Conservation (phyloP, 352 stramenopile genomes). For the Phytophthora palmivora region DNA sequence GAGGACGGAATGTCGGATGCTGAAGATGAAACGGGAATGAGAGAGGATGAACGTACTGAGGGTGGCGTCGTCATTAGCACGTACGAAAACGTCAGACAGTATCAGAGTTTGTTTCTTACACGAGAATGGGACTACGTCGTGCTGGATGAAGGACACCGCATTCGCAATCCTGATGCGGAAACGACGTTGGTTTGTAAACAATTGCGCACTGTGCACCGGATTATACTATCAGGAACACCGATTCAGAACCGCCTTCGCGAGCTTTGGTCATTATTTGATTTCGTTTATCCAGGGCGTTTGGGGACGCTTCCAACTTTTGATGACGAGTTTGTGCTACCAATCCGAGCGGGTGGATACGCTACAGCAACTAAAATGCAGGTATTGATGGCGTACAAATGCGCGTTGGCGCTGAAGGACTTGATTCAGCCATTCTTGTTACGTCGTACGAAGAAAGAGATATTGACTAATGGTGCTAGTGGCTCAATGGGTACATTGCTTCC, state of each 20-base stretch:
- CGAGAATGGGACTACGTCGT: slow-evolving; percentile 98
- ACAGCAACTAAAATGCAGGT: slow-evolving; percentile 96
- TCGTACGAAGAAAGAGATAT: slow-evolving; percentile 94
- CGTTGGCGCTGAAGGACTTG: slow-evolving; percentile 95
- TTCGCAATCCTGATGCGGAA: slow-evolving; percentile 98
- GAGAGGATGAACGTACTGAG: slow-evolving; percentile 13
- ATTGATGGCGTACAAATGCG: slow-evolving; percentile 97
- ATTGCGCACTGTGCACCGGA: slow-evolving; percentile 89
- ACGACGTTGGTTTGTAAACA: slow-evolving; percentile 96
- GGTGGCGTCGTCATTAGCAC: slow-evolving; percentile 96
- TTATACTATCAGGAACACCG: slow-evolving; percentile 93
- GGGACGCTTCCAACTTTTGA: slow-evolving; percentile 98
- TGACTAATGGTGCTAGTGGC: slow-evolving; percentile 51
- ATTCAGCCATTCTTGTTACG: slow-evolving; percentile 98
- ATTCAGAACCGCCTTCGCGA: slow-evolving; percentile 96
- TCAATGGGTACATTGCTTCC: slow-evolving; percentile 74
- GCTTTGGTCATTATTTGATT: slow-evolving; percentile 99
- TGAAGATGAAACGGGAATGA: slow-evolving; percentile 16
- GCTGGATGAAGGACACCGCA: slow-evolving; percentile 99
- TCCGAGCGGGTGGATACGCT: slow-evolving; percentile 93
- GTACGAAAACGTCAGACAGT: slow-evolving; percentile 96
- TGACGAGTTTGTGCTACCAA: slow-evolving; percentile 97
- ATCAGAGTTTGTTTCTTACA: slow-evolving; percentile 90
- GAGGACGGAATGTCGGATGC: slow-evolving; percentile 37
- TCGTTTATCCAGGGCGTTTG: slow-evolving; percentile 97